Evolutionary conservation across 2,329 filamentous ascomycete genomes (phyloP).

Genomic region (Septoria linicola): DNA sequence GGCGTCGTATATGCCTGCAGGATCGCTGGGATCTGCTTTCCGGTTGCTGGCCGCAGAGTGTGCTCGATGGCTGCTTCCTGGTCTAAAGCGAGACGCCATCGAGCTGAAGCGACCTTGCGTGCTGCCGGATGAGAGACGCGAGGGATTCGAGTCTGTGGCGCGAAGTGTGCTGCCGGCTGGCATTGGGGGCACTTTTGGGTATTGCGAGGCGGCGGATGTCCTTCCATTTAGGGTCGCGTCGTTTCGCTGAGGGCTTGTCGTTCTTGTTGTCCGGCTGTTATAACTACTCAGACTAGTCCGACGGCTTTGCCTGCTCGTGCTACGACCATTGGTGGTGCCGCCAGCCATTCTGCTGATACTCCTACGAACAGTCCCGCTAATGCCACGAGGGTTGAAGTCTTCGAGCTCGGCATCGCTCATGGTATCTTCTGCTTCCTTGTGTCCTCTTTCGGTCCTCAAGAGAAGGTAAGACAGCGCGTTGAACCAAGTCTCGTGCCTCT

Average conservation of each 20-base stretch:
- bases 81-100: constrained; percentile 29
- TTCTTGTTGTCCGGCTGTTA: constrained; percentile 59
- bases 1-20: constrained; percentile 48
- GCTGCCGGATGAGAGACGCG: constrained; percentile 23
- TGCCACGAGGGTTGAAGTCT: constrained; percentile 72
- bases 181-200: constrained; percentile 3
- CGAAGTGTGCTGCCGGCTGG: constrained; percentile 8
- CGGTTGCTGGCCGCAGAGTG: constrained; percentile 22
- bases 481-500: constrained; percentile 97
- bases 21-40: constrained; percentile 24
- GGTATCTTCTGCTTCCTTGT: constrained; percentile 50
- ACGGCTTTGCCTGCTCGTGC: constrained; percentile 35
- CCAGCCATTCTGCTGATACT: constrained; percentile 55
- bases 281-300: constrained; percentile 42
- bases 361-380: constrained; percentile 43
- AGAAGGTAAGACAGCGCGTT: constrained; percentile 93
- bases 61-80: constrained; percentile 26
- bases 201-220: constrained; percentile 13
- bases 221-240: constrained; percentile 21
- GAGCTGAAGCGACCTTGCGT: constrained; percentile 43
- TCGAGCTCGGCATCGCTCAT: constrained; percentile 61
- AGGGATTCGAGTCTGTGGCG: constrained; percentile 17
- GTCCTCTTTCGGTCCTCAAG: constrained; percentile 62
- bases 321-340: constrained; percentile 52
- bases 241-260: constrained; percentile 57